A percentile compares a stretch with the other conserved stretches of the same genome.
Conservation (phyloP, 164 flowering plant species). For the Vitis labrusca region DNA sequence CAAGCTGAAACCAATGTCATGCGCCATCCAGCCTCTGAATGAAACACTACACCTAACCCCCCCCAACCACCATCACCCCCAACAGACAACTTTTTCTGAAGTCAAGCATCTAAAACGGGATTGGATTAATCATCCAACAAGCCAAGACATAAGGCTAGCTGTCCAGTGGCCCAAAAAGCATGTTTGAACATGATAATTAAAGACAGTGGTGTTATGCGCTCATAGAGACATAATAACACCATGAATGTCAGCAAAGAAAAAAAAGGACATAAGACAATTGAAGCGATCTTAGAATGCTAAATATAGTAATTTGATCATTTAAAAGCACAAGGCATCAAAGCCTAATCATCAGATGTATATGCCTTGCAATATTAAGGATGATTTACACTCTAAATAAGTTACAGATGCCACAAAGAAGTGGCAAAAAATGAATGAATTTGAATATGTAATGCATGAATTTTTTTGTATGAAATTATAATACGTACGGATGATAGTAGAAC, state of each 20-base stretch:
- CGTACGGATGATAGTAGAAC: constrained; percentile 13
- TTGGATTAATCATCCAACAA: background rate
- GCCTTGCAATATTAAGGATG: background rate
- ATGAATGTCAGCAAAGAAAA: background rate
- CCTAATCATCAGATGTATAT: background rate
- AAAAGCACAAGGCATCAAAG: background rate
- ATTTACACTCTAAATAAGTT: constrained; percentile 17
- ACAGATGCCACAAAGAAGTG: constrained; percentile 13
- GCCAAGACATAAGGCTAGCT: background rate
- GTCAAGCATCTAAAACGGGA: background rate
- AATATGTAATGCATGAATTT: constrained; percentile 10
- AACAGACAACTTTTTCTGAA: background rate
- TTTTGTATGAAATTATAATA: background rate
- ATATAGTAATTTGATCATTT: background rate
- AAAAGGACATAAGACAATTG: background rate
- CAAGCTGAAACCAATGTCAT: background rate
- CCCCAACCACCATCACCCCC: background rate
- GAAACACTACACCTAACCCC: background rate
- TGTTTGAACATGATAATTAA: background rate
- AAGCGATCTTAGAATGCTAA: background rate
- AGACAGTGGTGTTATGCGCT: background rate
- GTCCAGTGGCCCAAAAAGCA: background rate
- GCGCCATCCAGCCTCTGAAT: background rate
- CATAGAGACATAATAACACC: too few relatives aligned
- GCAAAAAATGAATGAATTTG: constrained; percentile 38